phyloP scores from a whole-genome alignment of 176 grass and related monocot genomes.

The Leersia perrieri region DNA sequence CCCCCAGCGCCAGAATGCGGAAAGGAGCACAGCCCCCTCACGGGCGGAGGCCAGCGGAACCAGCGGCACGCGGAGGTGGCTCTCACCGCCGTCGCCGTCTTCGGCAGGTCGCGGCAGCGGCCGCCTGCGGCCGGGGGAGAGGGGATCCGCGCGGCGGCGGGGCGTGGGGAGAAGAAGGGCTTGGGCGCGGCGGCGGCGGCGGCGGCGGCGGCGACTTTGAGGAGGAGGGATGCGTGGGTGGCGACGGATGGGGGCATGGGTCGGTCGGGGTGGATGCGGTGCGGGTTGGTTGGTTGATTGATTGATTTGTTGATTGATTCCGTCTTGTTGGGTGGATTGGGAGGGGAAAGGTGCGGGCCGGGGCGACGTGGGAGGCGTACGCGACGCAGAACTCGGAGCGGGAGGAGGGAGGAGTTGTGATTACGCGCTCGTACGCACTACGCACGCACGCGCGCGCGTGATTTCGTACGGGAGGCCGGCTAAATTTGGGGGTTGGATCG shows the following conservation, averaged over 20 bases:
- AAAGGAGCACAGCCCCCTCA: conserved; percentile 48
- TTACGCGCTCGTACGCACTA: background rate
- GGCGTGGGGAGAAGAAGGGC: conserved; percentile 42
- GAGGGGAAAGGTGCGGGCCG: background rate
- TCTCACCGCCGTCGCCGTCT: conserved; percentile 2
- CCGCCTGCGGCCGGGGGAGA: background rate
- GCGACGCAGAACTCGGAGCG: background rate
- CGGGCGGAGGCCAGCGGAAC: conserved; percentile 35
- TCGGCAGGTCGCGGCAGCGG: background rate
- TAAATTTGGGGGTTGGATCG: background rate
- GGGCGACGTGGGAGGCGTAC: background rate
- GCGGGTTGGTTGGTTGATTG: conserved; percentile 14
- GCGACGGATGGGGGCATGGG: conserved; percentile 51
- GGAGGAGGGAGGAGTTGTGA: too few species aligned
- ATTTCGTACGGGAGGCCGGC: background rate
- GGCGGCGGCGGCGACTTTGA: conserved; percentile 46
- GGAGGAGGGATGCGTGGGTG: conserved; percentile 49
- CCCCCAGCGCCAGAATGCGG: conserved; percentile 29
- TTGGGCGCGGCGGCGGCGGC: conserved; percentile 32
- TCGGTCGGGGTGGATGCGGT: background rate
- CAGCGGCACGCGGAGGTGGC: conserved; percentile 30
- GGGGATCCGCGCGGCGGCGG: conserved; percentile 44
- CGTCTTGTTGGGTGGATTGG: background rate
- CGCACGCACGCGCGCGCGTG: background rate
- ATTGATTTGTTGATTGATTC: conserved; percentile 6